A percentile compares a stretch with the other conserved stretches of the same genome.
These are phyloP conservation scores for Sordaria brevicollis DNA, from an alignment of 495 filamentous ascomycete species.

Conservation along the genomic window DNA sequence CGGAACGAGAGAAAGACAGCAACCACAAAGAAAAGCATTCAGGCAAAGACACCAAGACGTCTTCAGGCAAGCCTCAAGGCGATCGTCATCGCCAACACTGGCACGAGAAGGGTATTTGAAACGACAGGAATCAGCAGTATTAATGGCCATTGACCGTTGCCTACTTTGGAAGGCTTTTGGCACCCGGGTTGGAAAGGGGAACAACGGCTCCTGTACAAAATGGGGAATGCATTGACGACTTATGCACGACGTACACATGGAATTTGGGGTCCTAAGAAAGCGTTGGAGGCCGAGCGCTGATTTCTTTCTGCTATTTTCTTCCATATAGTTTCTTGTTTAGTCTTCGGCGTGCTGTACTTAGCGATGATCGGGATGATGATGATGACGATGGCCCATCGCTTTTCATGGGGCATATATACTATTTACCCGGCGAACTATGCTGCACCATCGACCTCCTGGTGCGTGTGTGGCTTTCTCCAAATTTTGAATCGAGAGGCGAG, in stretches of 20 bases:
- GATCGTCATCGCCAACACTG: not conserved
- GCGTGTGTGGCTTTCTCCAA: not conserved
- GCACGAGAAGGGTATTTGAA: not conserved
- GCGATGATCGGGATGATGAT: not conserved
- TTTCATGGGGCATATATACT: not conserved
- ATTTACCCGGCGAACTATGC: not conserved
- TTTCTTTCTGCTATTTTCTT: not conserved
- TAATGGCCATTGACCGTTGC: not conserved
- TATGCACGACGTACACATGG: not conserved
- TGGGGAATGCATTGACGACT: not conserved
- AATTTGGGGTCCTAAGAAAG: not conserved
- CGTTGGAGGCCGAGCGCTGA: not conserved
- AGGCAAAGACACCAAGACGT: not conserved
- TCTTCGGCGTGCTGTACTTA: not conserved
- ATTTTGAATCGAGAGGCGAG: not conserved
- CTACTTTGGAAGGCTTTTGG: not conserved
- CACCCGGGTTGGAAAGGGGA: not conserved
- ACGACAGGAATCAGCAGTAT: not conserved
- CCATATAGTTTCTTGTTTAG: not conserved
- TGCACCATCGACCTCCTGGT: not conserved
- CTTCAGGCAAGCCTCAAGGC: not conserved
- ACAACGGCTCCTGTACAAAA: not conserved
- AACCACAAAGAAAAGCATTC: constrained; percentile 7
- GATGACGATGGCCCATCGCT: not conserved
- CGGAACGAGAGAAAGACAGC: not conserved